Percentiles rank a stretch among this genome's conserved stretches.
phyloP scores from a whole-genome alignment of 108 stramenopile genomes.

The Mayamaea pseudoterrestris region DNA sequence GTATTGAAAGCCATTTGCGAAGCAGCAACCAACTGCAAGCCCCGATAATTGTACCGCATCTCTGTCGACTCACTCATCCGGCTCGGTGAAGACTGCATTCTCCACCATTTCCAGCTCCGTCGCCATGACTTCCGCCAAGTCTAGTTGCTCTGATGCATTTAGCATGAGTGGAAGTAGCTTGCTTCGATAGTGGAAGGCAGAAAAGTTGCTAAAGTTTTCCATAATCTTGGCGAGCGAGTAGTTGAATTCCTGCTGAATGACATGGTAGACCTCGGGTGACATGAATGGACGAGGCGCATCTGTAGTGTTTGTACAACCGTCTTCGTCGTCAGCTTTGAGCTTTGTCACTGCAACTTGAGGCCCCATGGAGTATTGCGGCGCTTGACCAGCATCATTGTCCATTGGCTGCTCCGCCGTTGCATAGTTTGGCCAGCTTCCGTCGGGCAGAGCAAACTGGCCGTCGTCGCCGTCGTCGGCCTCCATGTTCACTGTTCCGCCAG shows the following conservation, averaged over 20 bases:
- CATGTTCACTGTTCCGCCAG: conserved; percentile 11
- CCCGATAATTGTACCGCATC: too few relatives aligned
- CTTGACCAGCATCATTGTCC: too few relatives aligned
- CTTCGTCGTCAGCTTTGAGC: too few relatives aligned
- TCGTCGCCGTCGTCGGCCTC: conserved; percentile 10
- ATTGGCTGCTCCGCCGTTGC: too few relatives aligned
- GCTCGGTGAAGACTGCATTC: conserved; percentile 93
- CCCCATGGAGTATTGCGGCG: conserved; percentile 38
- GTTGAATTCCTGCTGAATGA: conserved; percentile 65
- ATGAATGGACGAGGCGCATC: too few relatives aligned
- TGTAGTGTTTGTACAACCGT: too few relatives aligned
- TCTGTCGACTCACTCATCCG: too few relatives aligned
- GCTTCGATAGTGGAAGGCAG: conserved; percentile 93
- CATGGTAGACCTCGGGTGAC: too few relatives aligned
- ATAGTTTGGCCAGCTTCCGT: too few relatives aligned
- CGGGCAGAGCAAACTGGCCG: too few relatives aligned
- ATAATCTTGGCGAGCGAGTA: conserved; percentile 81
- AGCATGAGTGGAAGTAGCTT: conserved; percentile 38
- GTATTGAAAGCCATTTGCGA: too few relatives aligned
- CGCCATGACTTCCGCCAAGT: conserved; percentile 7
- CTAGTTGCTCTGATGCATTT: conserved; percentile 1
- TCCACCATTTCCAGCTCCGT: conserved; percentile 49
- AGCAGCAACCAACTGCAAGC: too few relatives aligned
- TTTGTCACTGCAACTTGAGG: conserved; percentile 30
- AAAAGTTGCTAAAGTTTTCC: conserved; percentile 94